These are phyloP conservation scores for Didymella lethalis DNA, from an alignment of 2,329 filamentous ascomycete species.

Conservation along the genomic window DNA sequence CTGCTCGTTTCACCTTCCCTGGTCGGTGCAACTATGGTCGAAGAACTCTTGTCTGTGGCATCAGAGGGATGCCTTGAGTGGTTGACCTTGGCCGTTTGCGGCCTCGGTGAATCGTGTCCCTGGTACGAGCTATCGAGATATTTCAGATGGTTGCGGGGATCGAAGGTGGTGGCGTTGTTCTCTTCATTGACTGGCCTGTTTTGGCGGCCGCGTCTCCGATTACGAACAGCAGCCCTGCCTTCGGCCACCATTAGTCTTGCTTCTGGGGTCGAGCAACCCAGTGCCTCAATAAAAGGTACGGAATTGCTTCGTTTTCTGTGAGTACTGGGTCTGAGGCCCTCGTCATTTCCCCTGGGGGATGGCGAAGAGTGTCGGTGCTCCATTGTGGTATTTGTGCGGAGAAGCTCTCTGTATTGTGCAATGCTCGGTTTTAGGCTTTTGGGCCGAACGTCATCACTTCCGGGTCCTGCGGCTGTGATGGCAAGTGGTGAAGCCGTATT, in stretches of 20 bases:
- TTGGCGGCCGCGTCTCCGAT: slow-evolving; percentile 37
- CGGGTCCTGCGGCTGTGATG: slow-evolving; percentile 25
- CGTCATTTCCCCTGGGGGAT: slow-evolving; percentile 16
- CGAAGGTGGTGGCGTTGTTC: slow-evolving; percentile 32
- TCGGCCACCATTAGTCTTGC: slow-evolving; percentile 47
- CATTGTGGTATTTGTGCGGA: slow-evolving; percentile 29
- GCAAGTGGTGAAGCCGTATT: slow-evolving; percentile 7
- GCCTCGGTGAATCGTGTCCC: slow-evolving; percentile 20
- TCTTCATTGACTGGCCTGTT: slow-evolving; percentile 32
- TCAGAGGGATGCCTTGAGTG: slow-evolving; percentile 43
- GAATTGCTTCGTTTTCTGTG: slow-evolving; percentile 49
- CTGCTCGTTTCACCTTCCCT: slow-evolving; percentile 16
- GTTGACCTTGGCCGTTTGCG: slow-evolving; percentile 18
- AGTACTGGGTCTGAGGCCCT: slow-evolving; percentile 33
- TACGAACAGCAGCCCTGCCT: slow-evolving; percentile 45
- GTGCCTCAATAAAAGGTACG: slow-evolving; percentile 44
- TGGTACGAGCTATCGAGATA: slow-evolving; percentile 35
- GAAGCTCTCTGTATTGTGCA: slow-evolving; percentile 1
- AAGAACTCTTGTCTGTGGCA: slow-evolving; percentile 41
- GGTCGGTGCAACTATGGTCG: slow-evolving; percentile 34
- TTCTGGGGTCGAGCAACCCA: slow-evolving; percentile 49
- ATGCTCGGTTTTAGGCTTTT: slow-evolving; percentile 27
- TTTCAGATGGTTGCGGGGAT: slow-evolving; percentile 43
- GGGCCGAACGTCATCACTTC: slow-evolving; percentile 34
- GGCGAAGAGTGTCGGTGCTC: slow-evolving; percentile 38